Percentiles rank a stretch among this genome's conserved stretches.
Conservation (phyloP, 768 basidiomycete genomes). For the Chalciporus pseudorubinellus region DNA sequence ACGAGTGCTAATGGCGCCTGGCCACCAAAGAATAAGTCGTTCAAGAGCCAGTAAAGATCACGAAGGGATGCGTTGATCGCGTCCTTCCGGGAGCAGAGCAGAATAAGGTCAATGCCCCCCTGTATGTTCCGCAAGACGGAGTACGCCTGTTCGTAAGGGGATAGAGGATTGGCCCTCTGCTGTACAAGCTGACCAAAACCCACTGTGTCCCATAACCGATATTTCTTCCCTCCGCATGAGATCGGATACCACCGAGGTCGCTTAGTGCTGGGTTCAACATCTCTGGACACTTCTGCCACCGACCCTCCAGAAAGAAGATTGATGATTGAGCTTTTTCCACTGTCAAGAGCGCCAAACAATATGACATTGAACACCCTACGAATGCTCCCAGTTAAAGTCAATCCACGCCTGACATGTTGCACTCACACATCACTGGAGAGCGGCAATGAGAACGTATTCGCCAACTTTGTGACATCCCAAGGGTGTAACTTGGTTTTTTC, state of each 20-base stretch:
- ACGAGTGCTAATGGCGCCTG: constrained; percentile 34
- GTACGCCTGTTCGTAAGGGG: constrained; percentile 17
- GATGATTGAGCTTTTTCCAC: constrained; percentile 21
- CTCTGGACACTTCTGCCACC: constrained; percentile 23
- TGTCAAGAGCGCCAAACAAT: constrained; percentile 14
- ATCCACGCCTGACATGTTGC: no score
- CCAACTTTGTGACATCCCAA: no score
- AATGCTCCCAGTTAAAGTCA: no score
- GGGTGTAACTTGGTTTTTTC: no score
- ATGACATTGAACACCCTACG: constrained; percentile 6
- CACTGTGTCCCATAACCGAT: constrained; percentile 24
- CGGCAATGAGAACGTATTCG: no score
- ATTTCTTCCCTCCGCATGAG: neutral
- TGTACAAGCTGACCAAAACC: constrained; percentile 16
- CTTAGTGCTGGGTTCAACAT: constrained; percentile 32
- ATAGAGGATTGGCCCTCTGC: neutral
- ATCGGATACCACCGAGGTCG: neutral
- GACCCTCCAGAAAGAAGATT: constrained; percentile 17
- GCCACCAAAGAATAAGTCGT: constrained; percentile 32
- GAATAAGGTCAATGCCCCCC: constrained; percentile 34
- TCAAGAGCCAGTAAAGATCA: constrained; percentile 33
- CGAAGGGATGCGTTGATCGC: constrained; percentile 23
- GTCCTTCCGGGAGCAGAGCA: constrained; percentile 33
- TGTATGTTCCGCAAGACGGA: constrained; percentile 25
- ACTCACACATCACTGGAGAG: no score